Conservation (phyloP, 2,329 filamentous ascomycete genomes). For the Xylaria sp. region DNA sequence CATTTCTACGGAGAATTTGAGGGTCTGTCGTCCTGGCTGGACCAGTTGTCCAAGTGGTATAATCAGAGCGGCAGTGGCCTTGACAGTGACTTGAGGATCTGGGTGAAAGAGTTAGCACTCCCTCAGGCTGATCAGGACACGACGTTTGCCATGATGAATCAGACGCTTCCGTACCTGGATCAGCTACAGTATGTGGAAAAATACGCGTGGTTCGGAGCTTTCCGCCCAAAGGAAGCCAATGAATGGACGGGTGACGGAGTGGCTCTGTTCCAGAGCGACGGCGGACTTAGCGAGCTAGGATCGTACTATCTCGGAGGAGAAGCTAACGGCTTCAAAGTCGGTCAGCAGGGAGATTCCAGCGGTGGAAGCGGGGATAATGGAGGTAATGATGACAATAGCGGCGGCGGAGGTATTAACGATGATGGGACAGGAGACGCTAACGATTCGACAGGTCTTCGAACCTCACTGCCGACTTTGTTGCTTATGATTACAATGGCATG, state of each 20-base stretch:
- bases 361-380: slow-evolving; percentile 16
- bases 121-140: slow-evolving; percentile 49
- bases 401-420: slow-evolving; percentile 11
- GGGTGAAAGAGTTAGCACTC: slow-evolving; percentile 56
- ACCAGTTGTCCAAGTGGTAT: slow-evolving; percentile 52
- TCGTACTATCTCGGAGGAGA: slow-evolving; percentile 54
- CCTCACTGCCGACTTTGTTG: slow-evolving; percentile 21
- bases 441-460: slow-evolving; percentile 28
- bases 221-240: slow-evolving; percentile 52
- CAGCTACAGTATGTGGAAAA: slow-evolving; percentile 48
- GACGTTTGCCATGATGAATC: slow-evolving; percentile 55
- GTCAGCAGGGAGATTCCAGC: slow-evolving; percentile 39
- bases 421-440: slow-evolving; percentile 35
- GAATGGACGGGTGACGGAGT: slow-evolving; percentile 54
- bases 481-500: slow-evolving; percentile 5
- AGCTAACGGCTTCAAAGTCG: slow-evolving; percentile 52
- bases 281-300: slow-evolving; percentile 53
- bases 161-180: slow-evolving; percentile 52
- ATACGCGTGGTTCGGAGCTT: slow-evolving; percentile 57
- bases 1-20: slow-evolving; percentile 55
- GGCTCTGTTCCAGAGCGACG: slow-evolving; percentile 51
- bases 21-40: slow-evolving; percentile 52
- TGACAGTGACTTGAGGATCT: slow-evolving; percentile 44
- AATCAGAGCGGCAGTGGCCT: slow-evolving; percentile 38
- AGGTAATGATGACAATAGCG: slow-evolving; percentile 29